These are phyloP conservation scores for Rhizopogon vesiculosus DNA, from an alignment of 768 basidiomycete species.

Conservation along the genomic window DNA sequence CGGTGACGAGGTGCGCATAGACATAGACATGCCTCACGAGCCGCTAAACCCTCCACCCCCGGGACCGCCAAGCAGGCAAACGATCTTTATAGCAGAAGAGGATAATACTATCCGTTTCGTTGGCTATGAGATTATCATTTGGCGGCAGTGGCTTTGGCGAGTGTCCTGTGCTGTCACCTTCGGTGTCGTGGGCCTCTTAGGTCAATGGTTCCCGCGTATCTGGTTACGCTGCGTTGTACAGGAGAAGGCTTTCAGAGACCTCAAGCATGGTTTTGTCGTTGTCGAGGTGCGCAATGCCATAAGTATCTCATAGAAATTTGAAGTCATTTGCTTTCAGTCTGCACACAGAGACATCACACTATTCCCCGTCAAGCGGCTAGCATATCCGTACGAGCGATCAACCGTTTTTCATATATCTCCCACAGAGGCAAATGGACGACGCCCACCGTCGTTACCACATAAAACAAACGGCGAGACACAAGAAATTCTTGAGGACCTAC, in stretches of 20 bases:
- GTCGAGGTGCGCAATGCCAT: constrained; percentile 66
- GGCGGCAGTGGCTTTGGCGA: constrained; percentile 69
- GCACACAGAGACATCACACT: constrained; percentile 79
- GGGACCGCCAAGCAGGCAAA: constrained; percentile 83
- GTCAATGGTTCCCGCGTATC: constrained; percentile 89
- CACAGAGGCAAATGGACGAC: constrained; percentile 23
- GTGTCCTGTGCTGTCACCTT: constrained; percentile 59
- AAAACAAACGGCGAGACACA: constrained; percentile 28
- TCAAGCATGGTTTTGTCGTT: constrained; percentile 70
- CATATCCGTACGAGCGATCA: constrained; percentile 74
- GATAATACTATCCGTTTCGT: constrained; percentile 84
- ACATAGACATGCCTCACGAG: constrained; percentile 67
- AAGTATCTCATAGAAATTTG: neutral
- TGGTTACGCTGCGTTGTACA: constrained; percentile 88
- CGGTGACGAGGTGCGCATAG: constrained; percentile 78
- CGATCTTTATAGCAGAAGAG: constrained; percentile 83
- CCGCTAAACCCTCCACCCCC: constrained; percentile 65
- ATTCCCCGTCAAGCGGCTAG: constrained; percentile 61
- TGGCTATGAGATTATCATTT: constrained; percentile 68
- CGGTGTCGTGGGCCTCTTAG: constrained; percentile 74
- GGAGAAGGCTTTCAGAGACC: constrained; percentile 78
- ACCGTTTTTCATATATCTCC: constrained; percentile 64
- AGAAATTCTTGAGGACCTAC: constrained; percentile 45
- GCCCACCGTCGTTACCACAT: constrained; percentile 19
- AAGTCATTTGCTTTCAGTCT: constrained; percentile 44